Conservation (phyloP, 345 rosid genomes). For the Mangifera indica region DNA sequence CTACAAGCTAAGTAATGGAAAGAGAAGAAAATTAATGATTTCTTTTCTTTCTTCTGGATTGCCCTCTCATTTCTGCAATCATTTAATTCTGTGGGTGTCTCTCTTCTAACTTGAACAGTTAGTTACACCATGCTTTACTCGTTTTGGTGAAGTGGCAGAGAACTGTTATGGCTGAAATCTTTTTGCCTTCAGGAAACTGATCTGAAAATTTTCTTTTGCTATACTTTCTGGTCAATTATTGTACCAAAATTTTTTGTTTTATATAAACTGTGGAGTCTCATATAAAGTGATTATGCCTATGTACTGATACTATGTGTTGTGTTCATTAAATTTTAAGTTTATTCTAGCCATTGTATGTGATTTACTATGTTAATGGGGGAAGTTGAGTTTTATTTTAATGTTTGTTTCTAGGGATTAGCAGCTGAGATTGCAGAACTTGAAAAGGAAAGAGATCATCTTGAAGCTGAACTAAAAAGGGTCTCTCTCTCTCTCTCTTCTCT, state of each 20-base stretch:
- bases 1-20: not conserved
- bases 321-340: not conserved
- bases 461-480: slow-evolving; percentile 88
- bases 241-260: not conserved
- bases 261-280: not conserved
- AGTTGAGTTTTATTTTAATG: slow-evolving; percentile 16
- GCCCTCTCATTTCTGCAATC: not conserved
- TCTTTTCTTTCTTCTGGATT: not conserved
- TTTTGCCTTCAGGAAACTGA: not conserved
- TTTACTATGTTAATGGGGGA: slow-evolving; percentile 7
- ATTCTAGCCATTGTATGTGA: not conserved
- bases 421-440: slow-evolving; percentile 77
- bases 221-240: not conserved
- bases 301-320: not conserved
- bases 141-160: not conserved
- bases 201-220: not conserved
- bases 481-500: slow-evolving; percentile 8
- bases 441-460: slow-evolving; percentile 83
- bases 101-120: not conserved
- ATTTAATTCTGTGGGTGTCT: not conserved
- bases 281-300: not conserved
- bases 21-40: not conserved
- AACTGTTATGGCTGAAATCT: not conserved
- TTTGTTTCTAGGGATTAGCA: slow-evolving; percentile 62
- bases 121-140: not conserved